A percentile compares a stretch with the other conserved stretches of the same genome.
phyloP scores from a whole-genome alignment of 495 filamentous ascomycete genomes.

The Annulohypoxylon bovei region DNA sequence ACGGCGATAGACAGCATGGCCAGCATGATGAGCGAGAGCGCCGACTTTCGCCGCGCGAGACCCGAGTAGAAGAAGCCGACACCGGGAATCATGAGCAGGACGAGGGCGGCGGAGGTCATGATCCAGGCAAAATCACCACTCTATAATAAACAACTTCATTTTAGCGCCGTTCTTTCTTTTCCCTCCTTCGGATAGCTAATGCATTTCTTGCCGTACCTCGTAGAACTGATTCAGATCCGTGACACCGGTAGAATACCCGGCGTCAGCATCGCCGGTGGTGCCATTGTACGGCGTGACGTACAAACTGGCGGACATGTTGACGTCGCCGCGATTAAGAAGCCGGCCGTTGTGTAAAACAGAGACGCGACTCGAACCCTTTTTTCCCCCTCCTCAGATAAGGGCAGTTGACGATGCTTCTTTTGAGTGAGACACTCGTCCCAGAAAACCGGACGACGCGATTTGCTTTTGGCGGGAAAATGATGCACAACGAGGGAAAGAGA shows the following conservation, averaged over 20 bases:
- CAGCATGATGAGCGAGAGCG: slow-evolving; percentile 94
- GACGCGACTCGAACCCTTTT: slow-evolving; percentile 1
- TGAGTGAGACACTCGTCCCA: slow-evolving; percentile 29
- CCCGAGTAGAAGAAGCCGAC: slow-evolving; percentile 99
- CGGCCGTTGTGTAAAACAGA: neutral
- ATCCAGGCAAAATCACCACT: slow-evolving; percentile 87
- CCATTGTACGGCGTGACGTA: slow-evolving; percentile 49
- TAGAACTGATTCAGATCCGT: slow-evolving; percentile 49
- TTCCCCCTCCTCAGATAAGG: slow-evolving; percentile 13
- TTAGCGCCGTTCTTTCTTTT: slow-evolving; percentile 31
- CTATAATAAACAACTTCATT: slow-evolving; percentile 53
- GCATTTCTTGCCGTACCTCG: slow-evolving; percentile 41
- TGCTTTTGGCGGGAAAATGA: slow-evolving; percentile 17
- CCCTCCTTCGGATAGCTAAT: neutral
- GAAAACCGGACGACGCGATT: slow-evolving; percentile 21
- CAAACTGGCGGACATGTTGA: slow-evolving; percentile 45
- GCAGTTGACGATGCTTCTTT: neutral
- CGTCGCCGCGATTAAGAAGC: slow-evolving; percentile 5
- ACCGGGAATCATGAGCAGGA: slow-evolving; percentile 91
- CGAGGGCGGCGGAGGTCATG: slow-evolving; percentile 79
- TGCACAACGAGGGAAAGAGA: slow-evolving; percentile 15
- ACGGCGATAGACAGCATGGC: slow-evolving; percentile 90
- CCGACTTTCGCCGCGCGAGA: slow-evolving; percentile 93
- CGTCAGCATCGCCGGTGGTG: slow-evolving; percentile 41
- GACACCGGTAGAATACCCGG: slow-evolving; percentile 43